phyloP scores from a whole-genome alignment of 2,329 filamentous ascomycete genomes.

The Cordyceps pruinosa region DNA sequence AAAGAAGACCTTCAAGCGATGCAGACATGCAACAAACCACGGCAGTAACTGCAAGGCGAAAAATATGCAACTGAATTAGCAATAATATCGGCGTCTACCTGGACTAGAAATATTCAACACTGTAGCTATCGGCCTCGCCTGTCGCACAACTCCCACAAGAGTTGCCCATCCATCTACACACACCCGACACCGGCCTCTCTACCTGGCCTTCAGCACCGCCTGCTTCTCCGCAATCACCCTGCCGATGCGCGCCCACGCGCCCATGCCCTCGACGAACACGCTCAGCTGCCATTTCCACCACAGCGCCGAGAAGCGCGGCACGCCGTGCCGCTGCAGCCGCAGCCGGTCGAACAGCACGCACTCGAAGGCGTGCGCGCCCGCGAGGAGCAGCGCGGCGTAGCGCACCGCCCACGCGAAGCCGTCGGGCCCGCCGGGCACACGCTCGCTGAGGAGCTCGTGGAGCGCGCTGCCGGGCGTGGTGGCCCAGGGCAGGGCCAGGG shows the following conservation, averaged over 20 bases:
- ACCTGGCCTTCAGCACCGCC: background rate
- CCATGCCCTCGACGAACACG: conserved; percentile 10
- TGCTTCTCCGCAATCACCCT: conserved; percentile 9
- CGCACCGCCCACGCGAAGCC: background rate
- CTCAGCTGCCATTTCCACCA: conserved; percentile 13
- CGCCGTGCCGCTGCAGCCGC: conserved; percentile 7
- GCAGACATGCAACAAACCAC: too few species aligned
- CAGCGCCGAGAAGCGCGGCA: conserved; percentile 4
- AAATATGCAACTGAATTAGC: too few species aligned
- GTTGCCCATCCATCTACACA: too few species aligned
- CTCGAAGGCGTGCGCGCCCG: conserved; percentile 1
- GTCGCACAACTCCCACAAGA: too few species aligned
- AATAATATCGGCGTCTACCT: too few species aligned
- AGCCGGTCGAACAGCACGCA: conserved; percentile 9
- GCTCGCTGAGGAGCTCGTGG: background rate
- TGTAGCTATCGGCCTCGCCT: too few species aligned
- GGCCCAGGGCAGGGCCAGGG: background rate
- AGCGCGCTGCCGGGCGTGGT: conserved; percentile 1
- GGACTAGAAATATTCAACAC: too few species aligned
- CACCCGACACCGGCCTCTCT: background rate
- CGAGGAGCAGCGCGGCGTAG: background rate
- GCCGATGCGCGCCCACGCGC: conserved; percentile 7
- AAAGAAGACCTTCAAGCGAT: too few species aligned
- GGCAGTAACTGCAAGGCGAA: too few species aligned
- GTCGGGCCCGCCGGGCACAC: conserved; percentile 5